Percentiles rank a stretch among this genome's conserved stretches.
These are phyloP conservation scores for Zygoascus sp. DNA, from an alignment of 1,139 yeast species.

Conservation along the genomic window DNA sequence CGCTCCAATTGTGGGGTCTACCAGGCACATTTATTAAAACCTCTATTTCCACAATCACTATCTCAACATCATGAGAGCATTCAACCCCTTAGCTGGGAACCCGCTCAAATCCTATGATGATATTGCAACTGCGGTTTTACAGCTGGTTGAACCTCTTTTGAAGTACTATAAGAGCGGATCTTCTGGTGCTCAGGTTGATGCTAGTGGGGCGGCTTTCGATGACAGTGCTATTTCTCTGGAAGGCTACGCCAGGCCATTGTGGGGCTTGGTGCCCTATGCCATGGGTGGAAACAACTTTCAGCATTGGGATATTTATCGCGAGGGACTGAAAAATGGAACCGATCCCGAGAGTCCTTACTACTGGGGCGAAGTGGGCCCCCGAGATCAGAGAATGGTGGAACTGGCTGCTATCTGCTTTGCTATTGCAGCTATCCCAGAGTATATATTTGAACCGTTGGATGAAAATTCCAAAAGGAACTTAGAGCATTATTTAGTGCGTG, in stretches of 20 bases:
- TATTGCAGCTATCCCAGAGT: conserved; percentile 26
- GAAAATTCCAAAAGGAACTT: conserved; percentile 25
- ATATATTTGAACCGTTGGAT: conserved; percentile 31
- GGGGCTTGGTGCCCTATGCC: conserved; percentile 33
- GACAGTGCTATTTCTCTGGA: conserved; percentile 29
- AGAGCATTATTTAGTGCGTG: conserved; percentile 21
- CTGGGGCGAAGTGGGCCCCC: conserved; percentile 29
- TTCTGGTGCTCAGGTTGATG: conserved; percentile 22
- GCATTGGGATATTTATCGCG: conserved; percentile 22
- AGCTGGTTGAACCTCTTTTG: conserved; percentile 21
- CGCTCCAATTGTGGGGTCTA: neutral
- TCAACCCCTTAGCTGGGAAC: conserved; percentile 17
- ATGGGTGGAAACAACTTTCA: conserved; percentile 31
- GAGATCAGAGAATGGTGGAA: conserved; percentile 32
- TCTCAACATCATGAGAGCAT: neutral
- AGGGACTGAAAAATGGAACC: conserved; percentile 32
- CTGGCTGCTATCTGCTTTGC: conserved; percentile 34
- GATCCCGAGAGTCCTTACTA: conserved; percentile 31
- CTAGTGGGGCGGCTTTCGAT: conserved; percentile 26
- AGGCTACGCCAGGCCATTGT: conserved; percentile 33
- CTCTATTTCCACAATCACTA: neutral
- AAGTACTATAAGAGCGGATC: conserved; percentile 20
- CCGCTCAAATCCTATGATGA: conserved; percentile 20
- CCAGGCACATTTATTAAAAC: neutral
- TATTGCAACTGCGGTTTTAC: conserved; percentile 19